Evolutionary conservation across 805 yeast species (phyloP).

Genomic region (Candida germanica): DNA sequence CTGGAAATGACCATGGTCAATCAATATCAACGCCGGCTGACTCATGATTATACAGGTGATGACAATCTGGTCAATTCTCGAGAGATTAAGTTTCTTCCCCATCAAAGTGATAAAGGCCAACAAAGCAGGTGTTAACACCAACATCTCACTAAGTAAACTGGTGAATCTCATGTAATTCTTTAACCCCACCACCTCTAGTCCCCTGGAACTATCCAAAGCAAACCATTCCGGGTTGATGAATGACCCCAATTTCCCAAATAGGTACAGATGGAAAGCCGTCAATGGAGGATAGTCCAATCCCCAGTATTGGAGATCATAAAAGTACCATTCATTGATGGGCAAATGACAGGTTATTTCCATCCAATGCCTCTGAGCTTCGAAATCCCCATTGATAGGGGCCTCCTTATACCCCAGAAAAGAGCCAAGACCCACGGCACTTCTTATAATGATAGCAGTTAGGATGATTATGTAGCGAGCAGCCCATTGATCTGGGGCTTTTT

Average conservation of each 20-base stretch:
- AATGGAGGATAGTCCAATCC: conserved; percentile 96
- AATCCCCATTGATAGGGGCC: conserved; percentile 89
- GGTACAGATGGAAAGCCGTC: conserved; percentile 89
- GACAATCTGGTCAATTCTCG: conserved; percentile 72
- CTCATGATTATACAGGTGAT: conserved; percentile 75
- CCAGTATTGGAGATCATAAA: conserved; percentile 88
- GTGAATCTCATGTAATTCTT: conserved; percentile 85
- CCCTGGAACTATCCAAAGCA: conserved; percentile 67
- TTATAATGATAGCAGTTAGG: conserved; percentile 67
- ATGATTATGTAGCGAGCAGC: conserved; percentile 76
- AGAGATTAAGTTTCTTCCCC: conserved; percentile 53
- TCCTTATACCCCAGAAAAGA: conserved; percentile 70
- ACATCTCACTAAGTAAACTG: conserved; percentile 69
- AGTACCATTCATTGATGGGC: conserved; percentile 81
- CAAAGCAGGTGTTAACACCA: conserved; percentile 78
- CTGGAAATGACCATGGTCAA: conserved; percentile 98
- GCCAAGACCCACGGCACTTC: conserved; percentile 87
- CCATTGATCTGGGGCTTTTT: conserved; percentile 86
- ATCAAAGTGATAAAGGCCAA: conserved; percentile 67
- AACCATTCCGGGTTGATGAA: conserved; percentile 73
- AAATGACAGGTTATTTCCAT: conserved; percentile 81
- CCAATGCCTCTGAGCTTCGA: conserved; percentile 99
- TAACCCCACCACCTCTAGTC: conserved; percentile 61
- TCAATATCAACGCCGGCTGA: conserved; percentile 77
- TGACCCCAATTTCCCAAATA: conserved; percentile 71